These are phyloP conservation scores for Tricholoma sp. DNA, from an alignment of 768 basidiomycete species.

Conservation along the genomic window DNA sequence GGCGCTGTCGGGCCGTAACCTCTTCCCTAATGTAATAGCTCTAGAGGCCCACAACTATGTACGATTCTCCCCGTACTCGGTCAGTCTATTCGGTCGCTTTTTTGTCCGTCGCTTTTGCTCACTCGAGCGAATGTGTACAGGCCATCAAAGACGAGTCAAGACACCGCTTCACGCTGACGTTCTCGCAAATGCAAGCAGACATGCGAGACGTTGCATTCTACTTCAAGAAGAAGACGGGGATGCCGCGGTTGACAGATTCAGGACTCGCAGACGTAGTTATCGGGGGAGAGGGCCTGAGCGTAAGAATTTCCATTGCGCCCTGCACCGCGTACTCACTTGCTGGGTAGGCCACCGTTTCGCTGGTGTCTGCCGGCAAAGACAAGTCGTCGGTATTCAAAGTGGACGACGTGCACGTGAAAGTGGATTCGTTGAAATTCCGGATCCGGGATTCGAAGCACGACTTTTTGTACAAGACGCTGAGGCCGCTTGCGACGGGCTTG, in stretches of 20 bases:
- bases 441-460: conserved; percentile 93
- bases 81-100: neutral
- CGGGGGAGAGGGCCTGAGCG: conserved; percentile 77
- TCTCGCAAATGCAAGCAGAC: conserved; percentile 88
- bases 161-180: conserved; percentile 71
- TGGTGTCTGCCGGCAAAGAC: conserved; percentile 61
- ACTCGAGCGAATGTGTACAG: neutral
- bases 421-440: conserved; percentile 83
- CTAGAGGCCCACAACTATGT: conserved; percentile 78
- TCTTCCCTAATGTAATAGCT: conserved; percentile 77
- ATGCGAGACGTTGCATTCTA: conserved; percentile 93
- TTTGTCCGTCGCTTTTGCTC: neutral
- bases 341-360: conserved; percentile 49
- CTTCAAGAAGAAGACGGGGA: conserved; percentile 80
- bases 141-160: conserved; percentile 48
- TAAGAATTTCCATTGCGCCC: conserved; percentile 22
- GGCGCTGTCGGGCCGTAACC: conserved; percentile 79
- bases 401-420: conserved; percentile 67
- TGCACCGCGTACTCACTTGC: neutral
- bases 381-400: conserved; percentile 69
- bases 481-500: conserved; percentile 72
- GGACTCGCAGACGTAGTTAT: conserved; percentile 84
- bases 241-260: conserved; percentile 74
- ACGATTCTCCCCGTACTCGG: conserved; percentile 77
- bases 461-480: conserved; percentile 79